phyloP scores from a whole-genome alignment of 2,329 filamentous ascomycete genomes.

The Zarea fungicola region DNA sequence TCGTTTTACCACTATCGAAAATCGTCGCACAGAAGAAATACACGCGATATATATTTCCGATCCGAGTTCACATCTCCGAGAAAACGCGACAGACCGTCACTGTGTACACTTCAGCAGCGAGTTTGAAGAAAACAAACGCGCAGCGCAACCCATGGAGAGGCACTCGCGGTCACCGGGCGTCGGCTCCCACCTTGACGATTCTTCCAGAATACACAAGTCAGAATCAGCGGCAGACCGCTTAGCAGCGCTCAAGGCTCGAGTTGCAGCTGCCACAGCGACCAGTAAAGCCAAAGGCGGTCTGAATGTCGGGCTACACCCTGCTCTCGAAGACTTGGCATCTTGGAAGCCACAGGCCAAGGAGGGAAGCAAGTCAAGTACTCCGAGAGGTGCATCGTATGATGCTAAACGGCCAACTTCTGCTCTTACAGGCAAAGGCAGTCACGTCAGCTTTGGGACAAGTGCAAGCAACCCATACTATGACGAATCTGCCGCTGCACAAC shows the following conservation, averaged over 20 bases:
- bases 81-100: no score
- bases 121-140: background rate
- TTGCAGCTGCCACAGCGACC: conserved; percentile 66
- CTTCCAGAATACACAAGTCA: conserved; percentile 50
- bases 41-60: background rate
- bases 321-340: conserved; percentile 54
- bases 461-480: conserved; percentile 75
- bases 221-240: conserved; percentile 60
- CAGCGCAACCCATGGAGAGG: conserved; percentile 42
- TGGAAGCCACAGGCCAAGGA: conserved; percentile 33
- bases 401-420: conserved; percentile 20
- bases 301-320: conserved; percentile 72
- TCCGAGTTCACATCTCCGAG: background rate
- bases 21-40: background rate
- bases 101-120: no score
- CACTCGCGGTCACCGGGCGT: conserved; percentile 45
- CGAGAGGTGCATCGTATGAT: conserved; percentile 1
- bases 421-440: background rate
- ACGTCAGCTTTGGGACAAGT: conserved; percentile 10
- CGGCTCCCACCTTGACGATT: conserved; percentile 50
- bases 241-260: conserved; percentile 73
- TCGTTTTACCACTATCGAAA: background rate
- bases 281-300: conserved; percentile 61
- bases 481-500: conserved; percentile 58
- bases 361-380: background rate